Percentiles rank a stretch among this genome's conserved stretches.
These are phyloP conservation scores for Pestalotiopsis sp. DNA, from an alignment of 2,329 filamentous ascomycete species.

Conservation along the genomic window DNA sequence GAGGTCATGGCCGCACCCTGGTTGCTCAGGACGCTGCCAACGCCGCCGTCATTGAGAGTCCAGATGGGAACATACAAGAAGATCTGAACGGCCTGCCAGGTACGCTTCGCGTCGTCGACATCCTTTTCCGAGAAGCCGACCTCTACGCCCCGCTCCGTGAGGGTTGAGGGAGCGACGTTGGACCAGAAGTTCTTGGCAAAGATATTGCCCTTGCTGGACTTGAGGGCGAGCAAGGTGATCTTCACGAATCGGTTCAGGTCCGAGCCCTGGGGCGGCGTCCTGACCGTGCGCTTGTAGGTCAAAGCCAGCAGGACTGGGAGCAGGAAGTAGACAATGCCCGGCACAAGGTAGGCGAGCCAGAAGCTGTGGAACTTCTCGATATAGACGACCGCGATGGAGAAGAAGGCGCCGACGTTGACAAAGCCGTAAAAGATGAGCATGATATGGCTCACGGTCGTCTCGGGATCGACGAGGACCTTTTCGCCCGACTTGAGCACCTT, in stretches of 20 bases:
- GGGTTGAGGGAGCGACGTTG: conserved; percentile 52
- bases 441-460: conserved; percentile 67
- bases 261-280: conserved; percentile 64
- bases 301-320: conserved; percentile 59
- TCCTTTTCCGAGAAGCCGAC: conserved; percentile 8
- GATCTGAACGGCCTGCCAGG: conserved; percentile 41
- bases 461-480: conserved; percentile 71
- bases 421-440: conserved; percentile 62
- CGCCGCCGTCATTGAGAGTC: conserved; percentile 8
- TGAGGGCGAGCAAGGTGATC: conserved; percentile 18
- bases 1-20: conserved; percentile 43
- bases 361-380: conserved; percentile 65
- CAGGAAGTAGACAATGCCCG: conserved; percentile 52
- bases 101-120: conserved; percentile 65
- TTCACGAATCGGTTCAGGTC: conserved; percentile 52
- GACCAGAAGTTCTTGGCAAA: conserved; percentile 57
- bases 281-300: conserved; percentile 59
- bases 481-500: conserved; percentile 56
- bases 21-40: conserved; percentile 3
- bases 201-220: conserved; percentile 6
- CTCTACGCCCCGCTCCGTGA: neutral
- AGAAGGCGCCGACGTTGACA: conserved; percentile 54
- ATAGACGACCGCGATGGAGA: conserved; percentile 56
- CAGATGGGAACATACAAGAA: conserved; percentile 32
- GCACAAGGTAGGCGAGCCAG: conserved; percentile 53